Conservation (phyloP, 495 filamentous ascomycete genomes). For the Stereocaulon alpinum region DNA sequence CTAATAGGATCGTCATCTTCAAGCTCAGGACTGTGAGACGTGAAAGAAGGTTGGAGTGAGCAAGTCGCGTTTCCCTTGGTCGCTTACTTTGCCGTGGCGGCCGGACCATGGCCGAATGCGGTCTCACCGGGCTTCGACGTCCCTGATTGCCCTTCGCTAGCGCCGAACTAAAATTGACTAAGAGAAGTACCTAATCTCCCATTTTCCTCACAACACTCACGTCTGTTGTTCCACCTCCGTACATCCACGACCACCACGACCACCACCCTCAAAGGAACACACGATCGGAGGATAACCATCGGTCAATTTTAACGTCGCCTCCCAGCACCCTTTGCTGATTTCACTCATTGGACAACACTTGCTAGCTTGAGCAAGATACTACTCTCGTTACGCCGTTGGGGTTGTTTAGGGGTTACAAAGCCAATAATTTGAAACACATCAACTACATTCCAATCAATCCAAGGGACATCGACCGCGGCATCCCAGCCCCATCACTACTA, state of each 20-base stretch:
- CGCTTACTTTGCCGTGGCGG: not conserved
- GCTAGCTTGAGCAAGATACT: not conserved
- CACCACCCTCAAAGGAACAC: not conserved
- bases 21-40: no score
- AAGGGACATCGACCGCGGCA: not conserved
- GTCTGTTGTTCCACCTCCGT: not conserved
- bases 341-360: slow-evolving; percentile 2
- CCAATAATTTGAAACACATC: slow-evolving; percentile 8
- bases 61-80: not conserved
- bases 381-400: slow-evolving; percentile 10
- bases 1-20: no score
- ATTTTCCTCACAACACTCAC: not conserved
- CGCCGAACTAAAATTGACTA: not conserved
- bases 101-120: slow-evolving; percentile 2
- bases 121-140: not conserved
- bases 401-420: not conserved
- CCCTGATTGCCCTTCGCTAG: not conserved
- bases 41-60: not conserved
- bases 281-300: not conserved
- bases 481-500: not conserved
- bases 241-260: not conserved
- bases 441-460: slow-evolving; percentile 6
- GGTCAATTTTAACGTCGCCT: not conserved
- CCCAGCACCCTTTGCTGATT: slow-evolving; percentile 9
- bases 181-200: slow-evolving; percentile 2